Conservation (phyloP, 2,329 filamentous ascomycete genomes). For the Acrodontium crateriforme region DNA sequence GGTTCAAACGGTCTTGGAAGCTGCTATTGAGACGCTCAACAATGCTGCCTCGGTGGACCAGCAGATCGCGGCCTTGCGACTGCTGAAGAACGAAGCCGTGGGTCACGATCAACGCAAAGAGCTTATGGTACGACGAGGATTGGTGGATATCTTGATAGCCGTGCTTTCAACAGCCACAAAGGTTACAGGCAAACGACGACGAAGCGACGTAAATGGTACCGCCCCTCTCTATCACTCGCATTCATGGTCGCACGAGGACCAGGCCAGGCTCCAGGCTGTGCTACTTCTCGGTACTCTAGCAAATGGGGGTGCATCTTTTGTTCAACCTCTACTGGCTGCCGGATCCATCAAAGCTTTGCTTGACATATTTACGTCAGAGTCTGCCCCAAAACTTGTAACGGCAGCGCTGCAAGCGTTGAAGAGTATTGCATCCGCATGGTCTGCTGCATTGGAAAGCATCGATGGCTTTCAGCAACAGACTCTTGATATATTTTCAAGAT, state of each 20-base stretch:
- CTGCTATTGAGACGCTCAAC: too few relatives aligned
- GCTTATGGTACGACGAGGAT: constrained; percentile 55
- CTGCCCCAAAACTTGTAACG: constrained; percentile 52
- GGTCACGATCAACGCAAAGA: constrained; percentile 83
- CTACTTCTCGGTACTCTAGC: constrained; percentile 77
- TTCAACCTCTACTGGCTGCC: constrained; percentile 58
- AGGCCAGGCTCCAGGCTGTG: constrained; percentile 61
- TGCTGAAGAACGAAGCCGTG: constrained; percentile 77
- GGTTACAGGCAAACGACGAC: constrained; percentile 34
- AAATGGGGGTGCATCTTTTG: constrained; percentile 72
- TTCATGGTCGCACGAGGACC: constrained; percentile 47
- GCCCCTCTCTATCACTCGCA: constrained; percentile 17
- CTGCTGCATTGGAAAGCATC: constrained; percentile 3
- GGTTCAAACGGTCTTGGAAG: too few relatives aligned
- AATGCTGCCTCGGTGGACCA: constrained; percentile 11
- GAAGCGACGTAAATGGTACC: constrained; percentile 28
- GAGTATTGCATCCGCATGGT: constrained; percentile 47
- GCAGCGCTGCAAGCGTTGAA: constrained; percentile 62
- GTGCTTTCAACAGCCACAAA: constrained; percentile 33
- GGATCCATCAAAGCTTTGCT: constrained; percentile 57
- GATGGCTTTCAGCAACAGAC: constrained; percentile 9
- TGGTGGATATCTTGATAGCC: constrained; percentile 48
- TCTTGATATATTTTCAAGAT: constrained; percentile 45
- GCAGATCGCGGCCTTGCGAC: constrained; percentile 47
- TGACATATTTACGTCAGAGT: constrained; percentile 50